Conservation (phyloP, 192 early-diverging fungal species). For the Neocallimastix lanati region DNA sequence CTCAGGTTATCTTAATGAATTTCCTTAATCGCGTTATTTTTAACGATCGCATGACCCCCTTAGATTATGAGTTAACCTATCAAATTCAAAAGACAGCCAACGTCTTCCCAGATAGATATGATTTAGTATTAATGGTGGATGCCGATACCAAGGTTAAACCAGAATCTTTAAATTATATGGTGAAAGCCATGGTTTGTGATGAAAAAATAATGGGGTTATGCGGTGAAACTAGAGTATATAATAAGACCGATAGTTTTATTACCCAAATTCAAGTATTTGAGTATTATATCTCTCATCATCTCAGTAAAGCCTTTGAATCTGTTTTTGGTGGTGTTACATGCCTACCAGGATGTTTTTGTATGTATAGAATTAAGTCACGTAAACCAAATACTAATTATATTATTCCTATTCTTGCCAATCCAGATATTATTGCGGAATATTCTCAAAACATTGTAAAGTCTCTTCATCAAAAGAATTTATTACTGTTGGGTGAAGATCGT, state of each 20-base stretch:
- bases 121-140: slow-evolving; percentile 52
- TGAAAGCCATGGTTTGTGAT: slow-evolving; percentile 72
- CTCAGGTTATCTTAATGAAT: slow-evolving; percentile 30
- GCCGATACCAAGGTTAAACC: slow-evolving; percentile 61
- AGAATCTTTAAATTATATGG: slow-evolving; percentile 54
- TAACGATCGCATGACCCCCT: slow-evolving; percentile 72
- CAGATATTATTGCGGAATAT: slow-evolving; percentile 32
- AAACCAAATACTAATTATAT: slow-evolving; percentile 24
- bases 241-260: slow-evolving; percentile 69
- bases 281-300: slow-evolving; percentile 95
- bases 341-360: slow-evolving; percentile 86
- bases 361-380: slow-evolving; percentile 79
- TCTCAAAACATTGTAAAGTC: slow-evolving; percentile 28
- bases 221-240: slow-evolving; percentile 88
- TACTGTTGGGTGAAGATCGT: slow-evolving; percentile 67
- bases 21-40: slow-evolving; percentile 77
- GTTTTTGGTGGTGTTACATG: slow-evolving; percentile 97
- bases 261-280: slow-evolving; percentile 91
- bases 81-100: slow-evolving; percentile 59
- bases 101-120: slow-evolving; percentile 58
- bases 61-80: slow-evolving; percentile 78
- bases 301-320: slow-evolving; percentile 85
- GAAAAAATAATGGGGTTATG: slow-evolving; percentile 76
- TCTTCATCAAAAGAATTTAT: slow-evolving; percentile 62
- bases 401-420: slow-evolving; percentile 69